A percentile compares a stretch with the other conserved stretches of the same genome.
These are phyloP conservation scores for Metarhizium album DNA, from an alignment of 2,329 filamentous ascomycete species.

Conservation along the genomic window DNA sequence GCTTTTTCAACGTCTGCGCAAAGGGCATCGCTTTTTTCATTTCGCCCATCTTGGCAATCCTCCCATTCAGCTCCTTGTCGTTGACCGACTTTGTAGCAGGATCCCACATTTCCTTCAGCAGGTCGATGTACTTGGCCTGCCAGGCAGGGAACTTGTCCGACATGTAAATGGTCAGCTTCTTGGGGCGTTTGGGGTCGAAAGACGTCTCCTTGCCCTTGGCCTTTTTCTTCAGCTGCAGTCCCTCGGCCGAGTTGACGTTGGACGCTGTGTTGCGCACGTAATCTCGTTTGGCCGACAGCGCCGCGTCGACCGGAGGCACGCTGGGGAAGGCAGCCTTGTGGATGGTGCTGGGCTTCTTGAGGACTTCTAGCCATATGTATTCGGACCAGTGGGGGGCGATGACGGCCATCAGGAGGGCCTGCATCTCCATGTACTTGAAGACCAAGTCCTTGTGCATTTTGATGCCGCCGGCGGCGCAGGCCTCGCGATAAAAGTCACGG, in stretches of 20 bases:
- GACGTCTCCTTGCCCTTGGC: slow-evolving; percentile 78
- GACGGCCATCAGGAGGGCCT: slow-evolving; percentile 70
- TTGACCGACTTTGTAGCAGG: slow-evolving; percentile 50
- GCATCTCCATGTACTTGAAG: slow-evolving; percentile 72
- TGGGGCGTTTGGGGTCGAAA: slow-evolving; percentile 86
- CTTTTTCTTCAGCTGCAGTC: slow-evolving; percentile 74
- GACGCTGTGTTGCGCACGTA: slow-evolving; percentile 70
- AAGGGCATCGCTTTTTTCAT: slow-evolving; percentile 99
- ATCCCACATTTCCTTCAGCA: slow-evolving; percentile 63
- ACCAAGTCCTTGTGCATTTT: slow-evolving; percentile 80
- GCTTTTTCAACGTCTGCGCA: slow-evolving; percentile 76
- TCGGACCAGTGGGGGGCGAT: slow-evolving; percentile 92
- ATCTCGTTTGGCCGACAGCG: slow-evolving; percentile 65
- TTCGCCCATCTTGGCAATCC: slow-evolving; percentile 72
- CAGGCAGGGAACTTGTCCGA: slow-evolving; percentile 74
- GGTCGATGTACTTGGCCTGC: slow-evolving; percentile 83
- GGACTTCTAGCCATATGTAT: slow-evolving; percentile 85
- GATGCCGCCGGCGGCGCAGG: slow-evolving; percentile 62
- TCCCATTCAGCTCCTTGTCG: slow-evolving; percentile 69
- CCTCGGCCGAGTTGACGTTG: slow-evolving; percentile 73
- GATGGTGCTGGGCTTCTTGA: slow-evolving; percentile 65
- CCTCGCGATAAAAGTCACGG: slow-evolving; percentile 84
- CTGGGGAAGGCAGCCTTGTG: slow-evolving; percentile 55
- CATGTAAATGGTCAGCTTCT: slow-evolving; percentile 80
- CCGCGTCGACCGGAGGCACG: slow-evolving; percentile 52